phyloP scores from a whole-genome alignment of 805 yeast genomes.

The Clavispora vitiphila region DNA sequence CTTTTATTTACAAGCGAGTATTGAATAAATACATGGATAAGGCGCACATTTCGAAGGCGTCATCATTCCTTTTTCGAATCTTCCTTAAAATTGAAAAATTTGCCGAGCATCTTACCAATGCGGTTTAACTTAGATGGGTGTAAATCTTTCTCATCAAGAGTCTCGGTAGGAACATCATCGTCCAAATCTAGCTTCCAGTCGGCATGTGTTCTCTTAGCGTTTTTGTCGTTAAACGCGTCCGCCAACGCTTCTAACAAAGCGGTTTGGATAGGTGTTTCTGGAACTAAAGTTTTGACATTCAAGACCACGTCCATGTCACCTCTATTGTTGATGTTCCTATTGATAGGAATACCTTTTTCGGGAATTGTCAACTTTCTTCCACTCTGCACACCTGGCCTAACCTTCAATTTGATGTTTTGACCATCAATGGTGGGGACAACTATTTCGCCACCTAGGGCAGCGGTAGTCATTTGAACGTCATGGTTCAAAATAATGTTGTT shows the following conservation, averaged over 20 bases:
- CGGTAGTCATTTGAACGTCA: conserved; percentile 87
- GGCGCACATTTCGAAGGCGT: not conserved
- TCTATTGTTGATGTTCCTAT: conserved; percentile 46
- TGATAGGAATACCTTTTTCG: conserved; percentile 79
- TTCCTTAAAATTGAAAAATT: conserved; percentile 46
- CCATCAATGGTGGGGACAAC: conserved; percentile 91
- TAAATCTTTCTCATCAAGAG: conserved; percentile 29
- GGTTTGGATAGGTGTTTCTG: conserved; percentile 77
- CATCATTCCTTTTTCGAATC: conserved; percentile 11
- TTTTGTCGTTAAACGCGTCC: conserved; percentile 75
- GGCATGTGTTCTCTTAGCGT: conserved; percentile 65
- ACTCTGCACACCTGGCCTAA: conserved; percentile 78
- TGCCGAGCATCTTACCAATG: conserved; percentile 54
- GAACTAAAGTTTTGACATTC: conserved; percentile 65
- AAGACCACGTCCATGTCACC: conserved; percentile 80
- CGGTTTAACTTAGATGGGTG: conserved; percentile 51
- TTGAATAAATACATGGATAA: conserved; percentile 1
- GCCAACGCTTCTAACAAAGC: conserved; percentile 93
- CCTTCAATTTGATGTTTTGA: conserved; percentile 64
- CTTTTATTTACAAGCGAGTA: not conserved
- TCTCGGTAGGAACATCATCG: conserved; percentile 11
- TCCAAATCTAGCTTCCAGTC: conserved; percentile 31
- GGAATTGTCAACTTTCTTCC: conserved; percentile 74
- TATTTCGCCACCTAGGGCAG: conserved; percentile 89
- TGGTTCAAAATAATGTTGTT: conserved; percentile 61